A percentile compares a stretch with the other conserved stretches of the same genome.
Evolutionary conservation across 345 rosid species (phyloP).

Genomic region (Populus alba): DNA sequence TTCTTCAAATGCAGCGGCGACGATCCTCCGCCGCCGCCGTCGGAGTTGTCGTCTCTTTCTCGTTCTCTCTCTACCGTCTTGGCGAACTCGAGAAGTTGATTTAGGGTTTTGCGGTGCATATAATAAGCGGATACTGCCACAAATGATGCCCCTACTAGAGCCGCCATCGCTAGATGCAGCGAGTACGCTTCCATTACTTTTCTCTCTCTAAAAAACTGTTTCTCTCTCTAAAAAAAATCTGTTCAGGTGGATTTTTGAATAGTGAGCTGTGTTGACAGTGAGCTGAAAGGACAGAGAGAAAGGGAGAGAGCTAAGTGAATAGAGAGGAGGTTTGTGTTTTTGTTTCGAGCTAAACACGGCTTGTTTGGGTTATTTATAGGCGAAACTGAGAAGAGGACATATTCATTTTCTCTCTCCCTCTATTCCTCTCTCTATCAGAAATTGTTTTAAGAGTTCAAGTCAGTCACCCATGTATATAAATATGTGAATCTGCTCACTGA

Average conservation of each 20-base stretch:
- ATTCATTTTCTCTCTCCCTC: not conserved
- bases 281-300: not conserved
- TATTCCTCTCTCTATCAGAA: too few species aligned
- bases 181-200: slow-evolving; percentile 66
- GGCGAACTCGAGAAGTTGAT: slow-evolving; percentile 85
- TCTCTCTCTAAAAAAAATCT: not conserved
- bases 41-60: slow-evolving; percentile 47
- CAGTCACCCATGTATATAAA: not conserved
- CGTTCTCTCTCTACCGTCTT: slow-evolving; percentile 59
- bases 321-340: not conserved
- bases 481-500: not conserved
- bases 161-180: slow-evolving; percentile 89
- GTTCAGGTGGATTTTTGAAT: not conserved
- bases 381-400: not conserved
- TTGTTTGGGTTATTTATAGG: slow-evolving; percentile 21
- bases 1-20: slow-evolving; percentile 45
- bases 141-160: slow-evolving; percentile 90
- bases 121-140: slow-evolving; percentile 89
- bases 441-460: not conserved
- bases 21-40: slow-evolving; percentile 27
- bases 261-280: not conserved
- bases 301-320: not conserved
- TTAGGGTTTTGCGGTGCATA: slow-evolving; percentile 92
- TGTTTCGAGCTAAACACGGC: slow-evolving; percentile 1
- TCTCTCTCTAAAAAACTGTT: not conserved